Percentiles rank a stretch among this genome's conserved stretches.
phyloP scores from a whole-genome alignment of 2,329 filamentous ascomycete species.

The Aspergillus terreus region DNA sequence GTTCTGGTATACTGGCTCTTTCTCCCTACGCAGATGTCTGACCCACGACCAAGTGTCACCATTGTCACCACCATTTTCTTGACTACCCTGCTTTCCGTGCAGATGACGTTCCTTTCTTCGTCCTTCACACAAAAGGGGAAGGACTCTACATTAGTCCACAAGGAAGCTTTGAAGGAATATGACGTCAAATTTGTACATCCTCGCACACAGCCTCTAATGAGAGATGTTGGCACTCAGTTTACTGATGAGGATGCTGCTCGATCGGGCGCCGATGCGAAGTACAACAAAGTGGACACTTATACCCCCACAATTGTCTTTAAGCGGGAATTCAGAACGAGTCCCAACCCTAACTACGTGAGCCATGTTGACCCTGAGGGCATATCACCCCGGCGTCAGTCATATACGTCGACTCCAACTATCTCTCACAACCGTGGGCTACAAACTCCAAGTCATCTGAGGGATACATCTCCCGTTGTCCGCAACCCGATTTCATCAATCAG shows the following conservation, averaged over 20 bases:
- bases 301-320: conserved; percentile 63
- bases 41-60: conserved; percentile 79
- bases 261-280: conserved; percentile 40
- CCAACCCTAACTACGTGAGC: conserved; percentile 74
- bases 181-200: conserved; percentile 95
- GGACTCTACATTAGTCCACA: conserved; percentile 79
- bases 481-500: conserved; percentile 46
- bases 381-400: conserved; percentile 37
- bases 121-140: conserved; percentile 81
- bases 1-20: conserved; percentile 87
- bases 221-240: conserved; percentile 76
- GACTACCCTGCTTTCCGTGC: conserved; percentile 68
- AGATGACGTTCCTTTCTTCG: conserved; percentile 69
- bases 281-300: conserved; percentile 58
- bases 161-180: conserved; percentile 91
- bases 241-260: conserved; percentile 41
- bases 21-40: conserved; percentile 70
- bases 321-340: conserved; percentile 73
- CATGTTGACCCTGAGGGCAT: conserved; percentile 66
- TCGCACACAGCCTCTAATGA: conserved; percentile 73
- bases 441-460: conserved; percentile 44
- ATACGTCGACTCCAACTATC: conserved; percentile 43
- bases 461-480: conserved; percentile 45
- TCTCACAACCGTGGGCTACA: conserved; percentile 30
- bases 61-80: conserved; percentile 79